Percentiles rank a stretch among this genome's conserved stretches.
Evolutionary conservation across 1,139 yeast genomes (phyloP).

Genomic region (Keqinozyma sinolaborantium): DNA sequence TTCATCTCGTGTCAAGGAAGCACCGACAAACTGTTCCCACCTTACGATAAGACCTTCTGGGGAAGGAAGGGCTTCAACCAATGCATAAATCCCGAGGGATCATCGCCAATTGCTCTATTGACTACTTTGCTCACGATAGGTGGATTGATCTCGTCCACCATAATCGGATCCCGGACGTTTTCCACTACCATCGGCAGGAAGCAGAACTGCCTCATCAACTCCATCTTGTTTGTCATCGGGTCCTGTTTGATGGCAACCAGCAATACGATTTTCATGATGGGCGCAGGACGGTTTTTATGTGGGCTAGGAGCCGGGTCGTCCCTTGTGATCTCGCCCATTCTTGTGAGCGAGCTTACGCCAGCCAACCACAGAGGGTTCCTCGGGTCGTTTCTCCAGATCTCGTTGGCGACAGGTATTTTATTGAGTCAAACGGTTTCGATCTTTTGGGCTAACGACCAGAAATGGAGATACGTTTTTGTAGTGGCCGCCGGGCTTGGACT

Average conservation of each 20-base stretch:
- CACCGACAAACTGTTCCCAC: slow-evolving; percentile 18
- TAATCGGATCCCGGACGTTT: slow-evolving; percentile 27
- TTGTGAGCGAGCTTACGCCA: slow-evolving; percentile 37
- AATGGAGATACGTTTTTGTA: slow-evolving; percentile 32
- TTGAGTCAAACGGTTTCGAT: slow-evolving; percentile 30
- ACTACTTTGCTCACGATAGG: slow-evolving; percentile 39
- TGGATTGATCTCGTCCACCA: slow-evolving; percentile 28
- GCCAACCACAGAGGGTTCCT: slow-evolving; percentile 35
- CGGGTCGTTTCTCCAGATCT: slow-evolving; percentile 35
- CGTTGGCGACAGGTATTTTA: slow-evolving; percentile 34
- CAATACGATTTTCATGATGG: slow-evolving; percentile 14
- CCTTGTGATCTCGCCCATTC: slow-evolving; percentile 34
- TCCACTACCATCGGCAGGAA: slow-evolving; percentile 25
- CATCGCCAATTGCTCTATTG: slow-evolving; percentile 20
- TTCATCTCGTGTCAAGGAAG: slow-evolving; percentile 46
- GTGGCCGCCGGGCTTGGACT: slow-evolving; percentile 22
- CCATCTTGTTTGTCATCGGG: slow-evolving; percentile 23
- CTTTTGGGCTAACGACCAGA: slow-evolving; percentile 28
- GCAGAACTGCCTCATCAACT: slow-evolving; percentile 19
- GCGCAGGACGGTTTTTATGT: slow-evolving; percentile 27
- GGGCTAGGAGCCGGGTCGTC: slow-evolving; percentile 41
- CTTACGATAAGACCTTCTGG: slow-evolving; percentile 27
- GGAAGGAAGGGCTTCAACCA: slow-evolving; percentile 18
- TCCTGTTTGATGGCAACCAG: slow-evolving; percentile 24
- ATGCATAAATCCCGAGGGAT: slow-evolving; percentile 26